Percentiles rank a stretch among this genome's conserved stretches.
Evolutionary conservation across 176 grass and related monocot species (phyloP).

Genomic region (Themeda triandra): DNA sequence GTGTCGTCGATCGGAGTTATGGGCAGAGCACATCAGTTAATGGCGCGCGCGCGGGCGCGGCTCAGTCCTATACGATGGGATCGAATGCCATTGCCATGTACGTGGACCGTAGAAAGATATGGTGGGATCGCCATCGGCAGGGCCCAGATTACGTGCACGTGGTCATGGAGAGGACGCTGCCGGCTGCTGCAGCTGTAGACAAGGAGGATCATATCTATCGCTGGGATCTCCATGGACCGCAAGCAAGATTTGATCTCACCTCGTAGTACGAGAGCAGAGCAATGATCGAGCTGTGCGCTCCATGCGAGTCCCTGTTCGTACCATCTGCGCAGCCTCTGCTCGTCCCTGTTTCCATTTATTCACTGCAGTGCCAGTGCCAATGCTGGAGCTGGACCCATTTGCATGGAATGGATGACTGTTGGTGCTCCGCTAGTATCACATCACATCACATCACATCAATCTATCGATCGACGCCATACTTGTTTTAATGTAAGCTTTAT

Average conservation of each 20-base stretch:
- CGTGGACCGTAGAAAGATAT: constrained; percentile 17
- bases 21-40: not conserved
- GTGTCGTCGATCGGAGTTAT: not conserved
- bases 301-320: not conserved
- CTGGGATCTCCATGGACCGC: not conserved
- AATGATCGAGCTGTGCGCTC: not conserved
- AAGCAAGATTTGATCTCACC: too few relatives aligned
- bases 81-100: not conserved
- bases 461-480: too few relatives aligned
- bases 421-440: too few relatives aligned
- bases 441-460: too few relatives aligned
- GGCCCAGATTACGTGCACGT: not conserved
- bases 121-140: not conserved
- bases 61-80: not conserved
- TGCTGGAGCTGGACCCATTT: too few relatives aligned
- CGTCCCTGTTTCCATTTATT: not conserved
- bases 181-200: too few relatives aligned
- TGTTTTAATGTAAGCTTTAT: too few relatives aligned
- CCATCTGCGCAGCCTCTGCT: not conserved
- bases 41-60: too few relatives aligned
- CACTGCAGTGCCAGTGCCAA: not conserved
- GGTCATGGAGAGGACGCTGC: too few relatives aligned
- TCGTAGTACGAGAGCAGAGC: too few relatives aligned
- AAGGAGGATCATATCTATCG: too few relatives aligned
- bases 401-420: too few relatives aligned